Base-by-base conservation (phyloP, 2,329 filamentous ascomycete genomes). In the Zymoseptoria pseudotritici region DNA sequence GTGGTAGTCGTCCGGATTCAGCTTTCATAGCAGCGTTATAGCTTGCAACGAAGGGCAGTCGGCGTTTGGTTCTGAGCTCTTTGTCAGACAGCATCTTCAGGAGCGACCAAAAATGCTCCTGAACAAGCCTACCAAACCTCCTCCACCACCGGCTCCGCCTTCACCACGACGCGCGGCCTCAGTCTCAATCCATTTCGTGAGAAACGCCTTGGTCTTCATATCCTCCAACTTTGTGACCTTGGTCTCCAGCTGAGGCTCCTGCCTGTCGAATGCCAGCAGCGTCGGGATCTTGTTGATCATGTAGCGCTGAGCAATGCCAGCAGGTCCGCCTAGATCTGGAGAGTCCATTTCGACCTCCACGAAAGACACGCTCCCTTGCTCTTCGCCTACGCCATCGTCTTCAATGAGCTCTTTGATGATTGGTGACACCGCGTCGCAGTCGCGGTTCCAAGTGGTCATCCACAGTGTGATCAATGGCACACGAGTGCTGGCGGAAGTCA, bases 311-410 rank as follows among this genome's bases (percentile, higher is more conserved):
- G 71, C 72, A 75, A 65, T 55, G 70, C 77, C 70, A 22, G 64
- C 59, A 0, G 72, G 55, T 9, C 70, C 71, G 4, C 75, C 78
- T 36, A 80, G 72, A 59, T 76, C 70, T 1, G 74, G 74, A 17
- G 71, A 72, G 62, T 82, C 80, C 65, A 80, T 71, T 62, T 81
- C 75, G 4, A 82, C 75, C 60, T 81, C 78, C 0, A 74, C 78
- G 58, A 74, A 81, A 2, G 75, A 76, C 6, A 82, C 67, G 0
- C 78, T 76, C 3, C 79, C 79, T 61, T 77, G 70, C 1, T 63
- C 61, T 61, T 81, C 76, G 1, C 79, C 79, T 0, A 78, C 66
- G 1, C 75, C 71, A 51, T 79, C 77, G 29, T 75, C 70, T 56
- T 77, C 72, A 26, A 82, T 73, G 36, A 81, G 65, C 2, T 69